Evolutionary conservation across 257 asterid species (phyloP).

Genomic region (Linaria vulgaris): DNA sequence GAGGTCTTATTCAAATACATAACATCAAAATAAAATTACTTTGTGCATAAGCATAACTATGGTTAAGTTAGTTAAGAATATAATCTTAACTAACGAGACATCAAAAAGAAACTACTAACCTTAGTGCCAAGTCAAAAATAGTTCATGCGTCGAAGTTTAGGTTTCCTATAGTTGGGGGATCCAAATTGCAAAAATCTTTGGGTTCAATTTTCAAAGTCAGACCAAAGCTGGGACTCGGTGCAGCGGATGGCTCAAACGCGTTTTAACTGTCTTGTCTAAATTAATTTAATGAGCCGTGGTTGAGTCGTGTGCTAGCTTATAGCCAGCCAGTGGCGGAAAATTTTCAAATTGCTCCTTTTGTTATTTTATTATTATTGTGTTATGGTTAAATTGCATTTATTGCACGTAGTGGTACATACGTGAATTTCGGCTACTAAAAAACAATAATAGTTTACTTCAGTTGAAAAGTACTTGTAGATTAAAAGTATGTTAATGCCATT

Average conservation of each 20-base stretch:
- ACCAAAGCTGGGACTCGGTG: constrained; percentile 26
- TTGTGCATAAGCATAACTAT: no score
- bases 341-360: no score
- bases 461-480: constrained; percentile 12
- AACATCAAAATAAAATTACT: no score
- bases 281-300: background rate
- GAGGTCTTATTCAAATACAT: no score
- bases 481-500: background rate
- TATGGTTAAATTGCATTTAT: background rate
- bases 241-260: background rate
- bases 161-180: constrained; percentile 10
- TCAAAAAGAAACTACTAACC: no score
- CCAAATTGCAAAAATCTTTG: background rate
- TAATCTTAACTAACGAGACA: no score
- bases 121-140: background rate
- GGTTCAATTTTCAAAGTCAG: constrained; percentile 33
- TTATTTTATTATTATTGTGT: background rate
- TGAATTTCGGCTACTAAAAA: background rate
- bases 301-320: constrained; percentile 16
- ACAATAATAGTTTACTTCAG: background rate
- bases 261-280: background rate
- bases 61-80: no score
- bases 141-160: background rate
- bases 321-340: background rate
- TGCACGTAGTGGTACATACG: background rate